phyloP scores from a whole-genome alignment of 441 rosid species.

The Syzygium syzygioides region DNA sequence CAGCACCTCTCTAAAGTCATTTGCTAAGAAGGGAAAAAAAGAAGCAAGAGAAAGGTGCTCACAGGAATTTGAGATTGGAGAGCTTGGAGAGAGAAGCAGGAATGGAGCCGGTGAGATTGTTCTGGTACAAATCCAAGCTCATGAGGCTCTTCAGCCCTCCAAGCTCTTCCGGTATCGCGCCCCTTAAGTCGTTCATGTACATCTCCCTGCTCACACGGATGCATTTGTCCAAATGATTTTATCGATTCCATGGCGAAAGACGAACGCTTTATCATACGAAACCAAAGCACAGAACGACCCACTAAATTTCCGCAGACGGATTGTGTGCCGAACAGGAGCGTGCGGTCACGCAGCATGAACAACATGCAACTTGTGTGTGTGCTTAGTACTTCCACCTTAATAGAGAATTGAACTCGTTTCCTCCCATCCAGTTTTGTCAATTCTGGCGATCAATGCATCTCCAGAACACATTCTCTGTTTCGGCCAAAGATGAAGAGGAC shows the following conservation, averaged over 20 bases:
- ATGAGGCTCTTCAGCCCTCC: constrained; percentile 52
- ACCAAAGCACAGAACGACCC: neutral
- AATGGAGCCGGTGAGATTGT: constrained; percentile 51
- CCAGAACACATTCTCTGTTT: too few species aligned
- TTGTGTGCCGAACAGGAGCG: neutral
- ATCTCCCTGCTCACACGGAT: constrained; percentile 35
- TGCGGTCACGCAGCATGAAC: neutral
- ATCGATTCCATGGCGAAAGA: neutral
- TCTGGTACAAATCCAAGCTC: constrained; percentile 62
- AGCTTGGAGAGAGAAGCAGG: constrained; percentile 56
- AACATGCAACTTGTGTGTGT: neutral
- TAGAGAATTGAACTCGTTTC: neutral
- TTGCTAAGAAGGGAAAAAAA: neutral
- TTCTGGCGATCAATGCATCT: neutral
- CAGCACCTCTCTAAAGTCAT: neutral
- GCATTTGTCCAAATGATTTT: neutral
- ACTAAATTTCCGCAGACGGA: neutral
- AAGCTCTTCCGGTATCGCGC: constrained; percentile 48
- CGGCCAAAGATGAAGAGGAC: too few species aligned
- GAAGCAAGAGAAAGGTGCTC: neutral
- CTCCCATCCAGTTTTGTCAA: neutral
- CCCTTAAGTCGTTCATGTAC: constrained; percentile 50
- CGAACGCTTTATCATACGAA: neutral
- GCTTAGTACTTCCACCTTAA: neutral
- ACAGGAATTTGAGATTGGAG: constrained; percentile 59